phyloP scores from a whole-genome alignment of 805 yeast genomes.

The Blastobotrys attinorum region DNA sequence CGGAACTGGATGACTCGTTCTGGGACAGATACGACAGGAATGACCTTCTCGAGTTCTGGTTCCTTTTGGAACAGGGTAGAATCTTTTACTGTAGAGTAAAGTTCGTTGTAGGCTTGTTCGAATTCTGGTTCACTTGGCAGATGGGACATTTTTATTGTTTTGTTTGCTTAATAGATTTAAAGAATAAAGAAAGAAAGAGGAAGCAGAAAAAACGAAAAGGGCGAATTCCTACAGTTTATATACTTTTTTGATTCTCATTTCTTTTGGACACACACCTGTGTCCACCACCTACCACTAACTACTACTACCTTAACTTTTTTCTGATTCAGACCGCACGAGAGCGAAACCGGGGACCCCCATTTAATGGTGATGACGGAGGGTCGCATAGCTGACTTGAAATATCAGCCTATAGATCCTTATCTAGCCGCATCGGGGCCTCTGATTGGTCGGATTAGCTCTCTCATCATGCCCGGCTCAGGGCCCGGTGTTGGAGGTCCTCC shows the following conservation, averaged over 20 bases:
- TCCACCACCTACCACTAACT: not conserved
- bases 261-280: not conserved
- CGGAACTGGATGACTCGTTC: slow-evolving; percentile 96
- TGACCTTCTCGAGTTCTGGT: slow-evolving; percentile 83
- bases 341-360: too few species aligned
- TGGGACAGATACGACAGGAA: slow-evolving; percentile 87
- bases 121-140: slow-evolving; percentile 92
- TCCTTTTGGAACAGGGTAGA: slow-evolving; percentile 82
- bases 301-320: too few species aligned
- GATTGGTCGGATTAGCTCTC: not conserved
- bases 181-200: not conserved
- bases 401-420: not conserved
- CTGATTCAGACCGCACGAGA: too few species aligned
- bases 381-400: too few species aligned
- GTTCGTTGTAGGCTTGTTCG: slow-evolving; percentile 96
- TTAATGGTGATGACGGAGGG: too few species aligned
- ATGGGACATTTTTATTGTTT: not conserved
- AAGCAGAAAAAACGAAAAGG: not conserved
- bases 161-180: not conserved
- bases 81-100: slow-evolving; percentile 78
- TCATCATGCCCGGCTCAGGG: not conserved
- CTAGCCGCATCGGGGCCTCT: not conserved
- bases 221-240: too few species aligned
- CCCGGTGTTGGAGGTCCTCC: not conserved
- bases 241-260: too few species aligned